Conservation (phyloP, 2,329 filamentous ascomycete genomes). For the Scedosporium boydii region DNA sequence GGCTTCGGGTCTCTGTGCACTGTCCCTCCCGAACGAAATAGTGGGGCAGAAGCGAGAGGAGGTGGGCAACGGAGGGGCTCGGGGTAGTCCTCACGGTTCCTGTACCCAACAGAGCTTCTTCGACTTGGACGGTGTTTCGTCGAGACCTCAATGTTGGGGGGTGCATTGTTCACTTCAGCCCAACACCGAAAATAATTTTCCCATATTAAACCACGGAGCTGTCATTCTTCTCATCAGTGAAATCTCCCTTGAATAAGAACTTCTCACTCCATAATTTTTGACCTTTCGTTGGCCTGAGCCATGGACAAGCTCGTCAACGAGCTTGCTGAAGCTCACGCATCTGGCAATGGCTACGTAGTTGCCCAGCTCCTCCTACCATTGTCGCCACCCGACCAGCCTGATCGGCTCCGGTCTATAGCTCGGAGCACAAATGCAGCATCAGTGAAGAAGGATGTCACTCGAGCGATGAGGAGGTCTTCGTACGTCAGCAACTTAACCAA, state of each 20-base stretch:
- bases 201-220: neutral
- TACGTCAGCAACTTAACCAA: constrained; percentile 45
- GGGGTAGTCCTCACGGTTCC: too few species aligned
- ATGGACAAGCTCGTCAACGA: constrained; percentile 66
- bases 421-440: constrained; percentile 59
- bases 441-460: constrained; percentile 60
- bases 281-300: neutral
- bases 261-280: neutral
- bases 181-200: neutral
- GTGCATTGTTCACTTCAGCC: neutral
- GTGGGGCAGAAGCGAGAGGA: neutral
- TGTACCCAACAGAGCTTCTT: neutral
- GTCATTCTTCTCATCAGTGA: too few species aligned
- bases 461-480: constrained; percentile 57
- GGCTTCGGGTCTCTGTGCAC: neutral
- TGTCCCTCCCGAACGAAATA: neutral
- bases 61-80: neutral
- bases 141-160: neutral
- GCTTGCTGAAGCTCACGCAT: constrained; percentile 59
- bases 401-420: constrained; percentile 60
- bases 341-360: constrained; percentile 60
- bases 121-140: neutral
- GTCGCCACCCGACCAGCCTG: constrained; percentile 49
- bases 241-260: too few species aligned
- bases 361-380: constrained; percentile 68